phyloP scores from a whole-genome alignment of 495 filamentous ascomycete genomes.

The Pseudoneurospora amorphoporcata region DNA sequence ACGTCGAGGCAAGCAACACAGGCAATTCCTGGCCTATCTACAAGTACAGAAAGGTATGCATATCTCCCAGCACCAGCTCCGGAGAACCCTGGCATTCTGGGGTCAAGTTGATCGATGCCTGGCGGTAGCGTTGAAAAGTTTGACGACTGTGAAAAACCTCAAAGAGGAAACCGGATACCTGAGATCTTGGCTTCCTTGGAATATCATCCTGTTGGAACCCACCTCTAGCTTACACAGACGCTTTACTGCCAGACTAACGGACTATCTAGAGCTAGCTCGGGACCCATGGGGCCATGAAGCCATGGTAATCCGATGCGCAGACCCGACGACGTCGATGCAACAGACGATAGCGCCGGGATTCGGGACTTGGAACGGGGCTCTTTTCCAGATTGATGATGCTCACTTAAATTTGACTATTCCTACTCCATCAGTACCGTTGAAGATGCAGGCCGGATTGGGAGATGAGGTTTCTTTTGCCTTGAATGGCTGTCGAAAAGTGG shows the following conservation, averaged over 20 bases:
- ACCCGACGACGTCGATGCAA: background rate
- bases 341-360: background rate
- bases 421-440: background rate
- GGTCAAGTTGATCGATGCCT: background rate
- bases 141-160: background rate
- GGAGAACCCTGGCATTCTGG: background rate
- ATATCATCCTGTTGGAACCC: background rate
- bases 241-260: background rate
- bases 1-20: background rate
- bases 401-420: background rate
- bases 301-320: background rate
- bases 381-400: background rate
- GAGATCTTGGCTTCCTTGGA: background rate
- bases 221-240: background rate
- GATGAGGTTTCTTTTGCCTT: background rate
- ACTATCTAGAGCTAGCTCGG: background rate
- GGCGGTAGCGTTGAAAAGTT: background rate
- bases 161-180: background rate
- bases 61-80: background rate
- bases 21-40: background rate
- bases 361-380: background rate
- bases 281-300: background rate
- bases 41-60: background rate
- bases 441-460: background rate
- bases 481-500: background rate